Base-by-base conservation (phyloP, 1,139 yeast genomes). In the Geotrichum histeridarum region DNA sequence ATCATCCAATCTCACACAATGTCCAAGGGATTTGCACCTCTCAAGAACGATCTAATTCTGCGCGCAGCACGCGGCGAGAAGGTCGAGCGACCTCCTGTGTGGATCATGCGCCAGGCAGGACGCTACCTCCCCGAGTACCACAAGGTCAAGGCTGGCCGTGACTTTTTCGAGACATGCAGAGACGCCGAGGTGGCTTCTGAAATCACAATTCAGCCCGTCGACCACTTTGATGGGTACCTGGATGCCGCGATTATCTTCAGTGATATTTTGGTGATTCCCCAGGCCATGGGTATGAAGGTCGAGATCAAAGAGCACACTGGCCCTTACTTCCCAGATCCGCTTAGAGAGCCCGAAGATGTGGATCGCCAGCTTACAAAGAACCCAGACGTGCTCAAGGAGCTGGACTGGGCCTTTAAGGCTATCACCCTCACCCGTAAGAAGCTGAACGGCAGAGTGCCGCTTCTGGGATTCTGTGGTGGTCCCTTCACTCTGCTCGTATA, bases 81-180 rank as follows among this genome's bases (percentile, higher is more conserved):
- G 62, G 97, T 93, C 48, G 99, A 93, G 72, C 82, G 99, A 69
- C 97, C 99, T 1, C 99, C 99, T 30, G 83, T 93, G 58, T 93
- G 99, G 99, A 86, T 93, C 63, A 93, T 93, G 99, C 80, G 94
- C 70, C 94, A 86, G 74, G 94, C 93, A 2, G 95, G 95, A n/a
- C 76, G 95, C 55, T 71, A 71, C 57, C 60, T 71, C 31, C 75
- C 75, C 11, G 97, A 93, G 70, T 93, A 93, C 70, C 96, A 91
- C 68, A 80, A 82, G 67, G 97, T 83, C 48, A 93, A 93, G 69
- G 95, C 82, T 44, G 77, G 78, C n/a, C 77, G 87, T 59, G 96
- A 93, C 72, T 93, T 93, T 69, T 93, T 93, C 68, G 95, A 89
- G 67, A 84, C 93, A 12, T 94, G 99, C 68, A 79, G 94, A 64